A percentile compares a stretch with the other conserved stretches of the same genome.
Conservation (phyloP, 192 early-diverging fungal species). For the Coemansia umbellata region DNA sequence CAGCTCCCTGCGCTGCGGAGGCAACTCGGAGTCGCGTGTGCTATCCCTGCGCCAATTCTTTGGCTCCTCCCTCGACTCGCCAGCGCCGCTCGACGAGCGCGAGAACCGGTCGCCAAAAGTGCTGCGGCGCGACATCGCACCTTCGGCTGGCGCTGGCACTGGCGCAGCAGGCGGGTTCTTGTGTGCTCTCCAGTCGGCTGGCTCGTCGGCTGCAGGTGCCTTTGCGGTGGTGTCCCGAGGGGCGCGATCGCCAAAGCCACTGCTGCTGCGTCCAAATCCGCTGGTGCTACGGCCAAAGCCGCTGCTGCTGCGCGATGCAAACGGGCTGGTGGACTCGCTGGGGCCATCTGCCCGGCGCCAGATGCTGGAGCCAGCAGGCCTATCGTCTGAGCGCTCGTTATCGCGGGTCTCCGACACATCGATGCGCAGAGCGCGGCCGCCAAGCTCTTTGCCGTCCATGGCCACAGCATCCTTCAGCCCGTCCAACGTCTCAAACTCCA, state of each 20-base stretch:
- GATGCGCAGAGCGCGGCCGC: conserved; percentile 72
- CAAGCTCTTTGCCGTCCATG: conserved; percentile 49
- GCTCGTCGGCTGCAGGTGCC: conserved; percentile 22
- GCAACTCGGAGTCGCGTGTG: conserved; percentile 3
- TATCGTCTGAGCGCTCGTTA: conserved; percentile 6
- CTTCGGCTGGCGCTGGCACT: background rate
- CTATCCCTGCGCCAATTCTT: conserved; percentile 12
- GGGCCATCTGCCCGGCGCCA: conserved; percentile 30
- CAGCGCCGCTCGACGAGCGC: conserved; percentile 23
- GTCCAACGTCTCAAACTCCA: conserved; percentile 86
- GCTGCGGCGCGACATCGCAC: background rate
- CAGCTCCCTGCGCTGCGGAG: background rate
- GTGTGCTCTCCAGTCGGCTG: conserved; percentile 33
- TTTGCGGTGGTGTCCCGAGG: conserved; percentile 19
- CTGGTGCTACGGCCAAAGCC: conserved; percentile 17
- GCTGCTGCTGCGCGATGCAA: conserved; percentile 34
- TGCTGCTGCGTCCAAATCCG: background rate
- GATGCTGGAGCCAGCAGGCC: conserved; percentile 9
- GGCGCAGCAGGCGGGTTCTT: conserved; percentile 20
- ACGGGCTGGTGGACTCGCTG: conserved; percentile 4
- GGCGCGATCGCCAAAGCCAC: conserved; percentile 7
- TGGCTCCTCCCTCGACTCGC: conserved; percentile 12
- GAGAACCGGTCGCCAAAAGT: conserved; percentile 18
- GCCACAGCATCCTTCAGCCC: conserved; percentile 77
- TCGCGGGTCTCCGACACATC: conserved; percentile 81